Evolutionary conservation across 169 alveolate species (phyloP).

Genomic region (Haemoproteus tartakovskyi): DNA sequence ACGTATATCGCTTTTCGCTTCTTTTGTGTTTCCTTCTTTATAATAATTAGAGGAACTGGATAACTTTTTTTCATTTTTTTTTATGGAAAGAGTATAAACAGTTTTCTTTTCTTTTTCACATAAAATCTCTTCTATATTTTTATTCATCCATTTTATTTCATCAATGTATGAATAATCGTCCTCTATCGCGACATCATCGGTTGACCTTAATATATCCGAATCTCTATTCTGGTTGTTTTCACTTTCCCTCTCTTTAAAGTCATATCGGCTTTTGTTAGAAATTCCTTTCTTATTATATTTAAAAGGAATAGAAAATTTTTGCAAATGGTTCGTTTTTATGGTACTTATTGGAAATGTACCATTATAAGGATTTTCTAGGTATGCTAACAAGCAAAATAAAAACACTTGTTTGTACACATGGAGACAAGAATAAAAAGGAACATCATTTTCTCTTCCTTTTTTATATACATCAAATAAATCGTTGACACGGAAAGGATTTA

Average conservation of each 20-base stretch:
- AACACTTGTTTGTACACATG: constrained; percentile 22
- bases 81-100: constrained; percentile 5
- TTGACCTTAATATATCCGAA: too few relatives aligned
- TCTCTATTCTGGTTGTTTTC: background rate
- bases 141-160: constrained; percentile 2
- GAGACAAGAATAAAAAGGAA: constrained; percentile 30
- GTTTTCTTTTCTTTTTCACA: constrained; percentile 21
- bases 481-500: too few relatives aligned
- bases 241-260: constrained; percentile 5
- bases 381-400: constrained; percentile 17
- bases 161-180: background rate
- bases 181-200: background rate
- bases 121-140: constrained; percentile 6
- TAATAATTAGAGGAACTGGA: background rate
- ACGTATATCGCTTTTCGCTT: too few relatives aligned
- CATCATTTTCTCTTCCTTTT: too few relatives aligned
- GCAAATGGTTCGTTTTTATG: background rate
- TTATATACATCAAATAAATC: too few relatives aligned
- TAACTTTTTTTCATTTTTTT: background rate
- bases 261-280: constrained; percentile 16
- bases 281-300: background rate
- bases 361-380: constrained; percentile 3
- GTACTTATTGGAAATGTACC: constrained; percentile 5
- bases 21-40: too few relatives aligned
- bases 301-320: constrained; percentile 5